These are phyloP conservation scores for Globisporangium splendens DNA, from an alignment of 352 stramenopile species.

Conservation along the genomic window DNA sequence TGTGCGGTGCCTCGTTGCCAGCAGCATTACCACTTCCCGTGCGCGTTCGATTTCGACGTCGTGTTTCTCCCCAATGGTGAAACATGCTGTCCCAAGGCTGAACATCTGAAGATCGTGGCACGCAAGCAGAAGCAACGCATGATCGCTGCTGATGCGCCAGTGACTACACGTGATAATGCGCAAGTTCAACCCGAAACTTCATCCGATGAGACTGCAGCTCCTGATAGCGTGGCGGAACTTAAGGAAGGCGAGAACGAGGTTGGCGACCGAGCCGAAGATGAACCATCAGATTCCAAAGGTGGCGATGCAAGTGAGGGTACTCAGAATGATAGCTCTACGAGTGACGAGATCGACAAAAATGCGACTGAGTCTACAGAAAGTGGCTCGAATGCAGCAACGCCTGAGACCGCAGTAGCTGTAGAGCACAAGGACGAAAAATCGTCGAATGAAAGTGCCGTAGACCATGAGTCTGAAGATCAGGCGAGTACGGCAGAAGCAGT, in stretches of 20 bases:
- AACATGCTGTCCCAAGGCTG: slow-evolving; percentile 52
- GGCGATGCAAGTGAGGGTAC: not conserved
- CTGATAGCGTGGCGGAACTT: not conserved
- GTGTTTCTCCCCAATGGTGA: slow-evolving; percentile 68
- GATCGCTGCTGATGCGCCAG: not conserved
- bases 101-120: slow-evolving; percentile 53
- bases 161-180: not conserved
- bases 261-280: not conserved
- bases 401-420: not conserved
- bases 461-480: not conserved
- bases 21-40: slow-evolving; percentile 93
- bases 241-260: not conserved
- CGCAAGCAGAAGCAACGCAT: slow-evolving; percentile 18
- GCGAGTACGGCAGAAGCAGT: not conserved
- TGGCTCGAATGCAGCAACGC: not conserved
- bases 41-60: slow-evolving; percentile 75
- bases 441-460: not conserved
- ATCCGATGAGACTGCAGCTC: not conserved
- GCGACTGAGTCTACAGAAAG: not conserved
- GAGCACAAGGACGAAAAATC: not conserved
- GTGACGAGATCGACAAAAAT: not conserved
- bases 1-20: slow-evolving; percentile 86
- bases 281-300: not conserved
- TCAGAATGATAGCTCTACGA: not conserved
- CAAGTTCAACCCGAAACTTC: too few relatives aligned